Base-by-base conservation (phyloP, 2,329 filamentous ascomycete genomes). In the Venturia nashicola region DNA sequence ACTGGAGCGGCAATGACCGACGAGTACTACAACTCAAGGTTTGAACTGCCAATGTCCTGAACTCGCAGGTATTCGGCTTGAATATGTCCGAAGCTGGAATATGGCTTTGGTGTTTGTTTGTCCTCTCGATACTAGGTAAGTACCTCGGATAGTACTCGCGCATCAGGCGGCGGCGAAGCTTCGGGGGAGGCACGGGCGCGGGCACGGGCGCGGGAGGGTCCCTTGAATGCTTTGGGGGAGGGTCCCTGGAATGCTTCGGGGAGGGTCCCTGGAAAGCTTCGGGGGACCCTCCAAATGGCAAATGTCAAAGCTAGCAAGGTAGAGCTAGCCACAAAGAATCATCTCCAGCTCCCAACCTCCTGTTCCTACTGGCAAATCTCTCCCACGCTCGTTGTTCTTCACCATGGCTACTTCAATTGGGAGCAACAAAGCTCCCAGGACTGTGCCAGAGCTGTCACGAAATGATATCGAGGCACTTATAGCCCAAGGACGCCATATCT, bases 391-490 rank as follows among this genome's bases (percentile, higher is more conserved):
- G 46, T 16, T 27, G 14, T 14, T 27, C 23, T 11, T 39, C 59
- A 34, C 36, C 23, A 46, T 46, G 59, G 59, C 51, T 11, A 23
- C 44, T 12, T 18, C 51, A 48, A 57, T 39, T 34, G 61, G 42
- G 46, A 63, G 34, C n/a, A 16, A 7, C 36, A 57, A 48, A 57
- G 64, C 59, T 36, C 32, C 14, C 27, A 36, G 51, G 32, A n/a
- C 51, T 5, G 51, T 57, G 27, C 51, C 51, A 18, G 32, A 36
- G 51, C 44, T 61, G 60, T 39, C 81, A 65, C 81, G 86, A 67
- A 76, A 83, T 65, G 82, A 90, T 72, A 83, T 96, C 66, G 92
- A 97, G 74, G 85, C 82, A 6, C 77, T 93, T 69, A 97, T 99
- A 71, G 90, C 92, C 7, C 85, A 89, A 65, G 93, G 91, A 5